Evolutionary conservation across 495 filamentous ascomycete species (phyloP).

Genomic region (Penicillium lagena): DNA sequence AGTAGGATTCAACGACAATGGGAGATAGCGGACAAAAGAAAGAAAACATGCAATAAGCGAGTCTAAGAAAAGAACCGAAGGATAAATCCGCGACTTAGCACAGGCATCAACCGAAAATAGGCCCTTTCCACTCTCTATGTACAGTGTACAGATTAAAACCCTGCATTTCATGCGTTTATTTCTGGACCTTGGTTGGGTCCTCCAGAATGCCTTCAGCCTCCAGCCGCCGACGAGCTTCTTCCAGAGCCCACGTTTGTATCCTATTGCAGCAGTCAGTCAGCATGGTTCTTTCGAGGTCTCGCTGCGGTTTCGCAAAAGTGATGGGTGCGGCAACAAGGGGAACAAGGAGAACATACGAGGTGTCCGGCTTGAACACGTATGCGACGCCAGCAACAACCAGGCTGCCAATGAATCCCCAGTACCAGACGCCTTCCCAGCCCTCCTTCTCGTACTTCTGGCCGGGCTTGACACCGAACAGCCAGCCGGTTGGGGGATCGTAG

Average conservation of each 20-base stretch:
- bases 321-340: background rate
- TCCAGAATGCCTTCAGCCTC: slow-evolving; percentile 91
- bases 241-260: slow-evolving; percentile 98
- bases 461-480: slow-evolving; percentile 84
- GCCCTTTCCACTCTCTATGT: slow-evolving; percentile 39
- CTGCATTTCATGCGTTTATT: slow-evolving; percentile 19
- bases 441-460: slow-evolving; percentile 93
- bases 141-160: slow-evolving; percentile 36
- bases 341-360: slow-evolving; percentile 64
- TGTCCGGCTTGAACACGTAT: slow-evolving; percentile 97
- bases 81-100: slow-evolving; percentile 27
- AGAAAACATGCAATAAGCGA: slow-evolving; percentile 31
- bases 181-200: slow-evolving; percentile 54
- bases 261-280: slow-evolving; percentile 42
- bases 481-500: slow-evolving; percentile 88
- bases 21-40: slow-evolving; percentile 6
- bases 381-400: slow-evolving; percentile 66
- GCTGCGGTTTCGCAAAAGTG: no score
- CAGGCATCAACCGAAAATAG: slow-evolving; percentile 25
- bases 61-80: slow-evolving; percentile 34
- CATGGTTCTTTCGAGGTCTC: no score
- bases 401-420: slow-evolving; percentile 87
- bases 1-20: slow-evolving; percentile 25
- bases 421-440: slow-evolving; percentile 86
- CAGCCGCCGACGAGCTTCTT: slow-evolving; percentile 88